These are phyloP conservation scores for barley (Hordeum vulgare) DNA, from an alignment of 176 grass and related monocot genomes.

Conservation along the genomic window MorexV3_pseudomolecules_assembly NC_058520.1:478737430-478737929, in stretches of 20 bases:
- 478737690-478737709: constrained; percentile 35
- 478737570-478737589: background rate
- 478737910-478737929: background rate
- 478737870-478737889: background rate
- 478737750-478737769: constrained; percentile 49
- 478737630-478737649: background rate
- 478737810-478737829: background rate
- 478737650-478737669: background rate
- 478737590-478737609: background rate
- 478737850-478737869: background rate
- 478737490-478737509: background rate
- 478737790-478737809: background rate
- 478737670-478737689: constrained; percentile 39
- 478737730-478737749: constrained; percentile 90
- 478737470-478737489: background rate
- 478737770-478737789: background rate
- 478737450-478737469: background rate
- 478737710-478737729: constrained; percentile 68
- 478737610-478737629: background rate
- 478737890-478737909: background rate
- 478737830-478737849: background rate
- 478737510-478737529: background rate
- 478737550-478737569: background rate
- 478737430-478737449: constrained; percentile 67
- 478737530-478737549: background rate